phyloP scores from a whole-genome alignment of 352 stramenopile species.

The Phytophthora ramorum region DNA sequence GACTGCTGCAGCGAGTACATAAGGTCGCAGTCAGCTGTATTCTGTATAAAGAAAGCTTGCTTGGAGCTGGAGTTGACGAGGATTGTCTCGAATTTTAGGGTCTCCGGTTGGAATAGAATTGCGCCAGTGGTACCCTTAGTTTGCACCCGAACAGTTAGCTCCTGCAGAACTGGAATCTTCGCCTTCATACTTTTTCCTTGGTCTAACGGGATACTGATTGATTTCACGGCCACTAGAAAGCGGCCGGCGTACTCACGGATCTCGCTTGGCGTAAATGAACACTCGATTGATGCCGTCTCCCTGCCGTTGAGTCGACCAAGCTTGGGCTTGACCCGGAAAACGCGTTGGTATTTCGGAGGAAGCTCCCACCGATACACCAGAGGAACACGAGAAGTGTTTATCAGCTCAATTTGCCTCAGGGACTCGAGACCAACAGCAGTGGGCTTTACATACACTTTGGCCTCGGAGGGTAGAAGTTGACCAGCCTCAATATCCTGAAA shows the following conservation, averaged over 20 bases:
- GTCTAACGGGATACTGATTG: slow-evolving; percentile 65
- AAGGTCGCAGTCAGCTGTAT: slow-evolving; percentile 84
- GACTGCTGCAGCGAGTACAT: slow-evolving; percentile 57
- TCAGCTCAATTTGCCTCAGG: slow-evolving; percentile 53
- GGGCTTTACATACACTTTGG: slow-evolving; percentile 83
- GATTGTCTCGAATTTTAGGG: slow-evolving; percentile 80
- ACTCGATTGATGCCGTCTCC: slow-evolving; percentile 66
- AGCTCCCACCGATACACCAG: slow-evolving; percentile 87
- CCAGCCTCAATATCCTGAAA: slow-evolving; percentile 43
- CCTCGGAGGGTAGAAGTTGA: slow-evolving; percentile 28
- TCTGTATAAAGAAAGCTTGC: slow-evolving; percentile 73
- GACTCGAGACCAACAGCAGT: slow-evolving; percentile 83
- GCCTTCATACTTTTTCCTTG: slow-evolving; percentile 26
- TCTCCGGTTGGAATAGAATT: slow-evolving; percentile 79
- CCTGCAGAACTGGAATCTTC: slow-evolving; percentile 64
- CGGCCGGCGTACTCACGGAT: slow-evolving; percentile 77
- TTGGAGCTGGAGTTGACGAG: slow-evolving; percentile 84
- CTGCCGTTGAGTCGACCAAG: slow-evolving; percentile 86
- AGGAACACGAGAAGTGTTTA: slow-evolving; percentile 87
- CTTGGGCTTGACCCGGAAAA: slow-evolving; percentile 74
- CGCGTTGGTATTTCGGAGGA: slow-evolving; percentile 55
- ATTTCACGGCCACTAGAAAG: slow-evolving; percentile 70
- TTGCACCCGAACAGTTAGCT: slow-evolving; percentile 64
- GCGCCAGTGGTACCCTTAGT: slow-evolving; percentile 79
- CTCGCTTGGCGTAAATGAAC: slow-evolving; percentile 83